Base-by-base conservation (phyloP, 148 eudicot species). In the Talinum fruticosum region DNA sequence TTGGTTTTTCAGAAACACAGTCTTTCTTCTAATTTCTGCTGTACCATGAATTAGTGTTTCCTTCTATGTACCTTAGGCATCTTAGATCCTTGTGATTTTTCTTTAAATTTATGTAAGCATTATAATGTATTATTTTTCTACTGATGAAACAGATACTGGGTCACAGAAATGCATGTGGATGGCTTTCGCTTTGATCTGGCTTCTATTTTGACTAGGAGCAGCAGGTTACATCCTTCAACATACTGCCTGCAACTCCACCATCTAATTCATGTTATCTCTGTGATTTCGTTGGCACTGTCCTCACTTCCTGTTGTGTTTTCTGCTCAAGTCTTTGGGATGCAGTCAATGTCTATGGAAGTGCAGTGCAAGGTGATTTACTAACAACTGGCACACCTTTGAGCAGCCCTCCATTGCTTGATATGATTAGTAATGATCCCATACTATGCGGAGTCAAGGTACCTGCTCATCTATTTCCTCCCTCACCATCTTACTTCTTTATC, bases 141-240 rank as follows among this genome's bases (percentile, higher is more conserved):
- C 66, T 57, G 68, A 71, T 77, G 77, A 76, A 64, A 82, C 91
- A 96, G 99, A 87, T 96, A 91, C 75, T 96, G 99, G 99, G 99
- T 93, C 62, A 91, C 90, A 30, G 99, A 96, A 80, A 93, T 96
- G 95, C 99, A 96, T 79, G 91, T 96, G 49, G 99, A 96, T 86
- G 99, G 99, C 64, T 96, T 96, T 83, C 98, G 99, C 83, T 96
- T 96, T 85, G 99, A 96, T 87, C 94, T 96, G 87, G 99, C 98
- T 82, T 93, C 99, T 77, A 96, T 96, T 78, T 49, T 96, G 86
- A 96, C 98, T 30, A 87, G 99, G 82, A 90, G 93, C 71, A 88
- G 98, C 98, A 96, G 98, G 99, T 93, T 78, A 61, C 30, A 67
- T 76, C 66, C 69, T 37, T 72, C 34, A 16, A 59, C 66, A 53